These are phyloP conservation scores for Tolypocladium amazonense DNA, from an alignment of 2,329 filamentous ascomycete species.

Conservation along the genomic window DNA sequence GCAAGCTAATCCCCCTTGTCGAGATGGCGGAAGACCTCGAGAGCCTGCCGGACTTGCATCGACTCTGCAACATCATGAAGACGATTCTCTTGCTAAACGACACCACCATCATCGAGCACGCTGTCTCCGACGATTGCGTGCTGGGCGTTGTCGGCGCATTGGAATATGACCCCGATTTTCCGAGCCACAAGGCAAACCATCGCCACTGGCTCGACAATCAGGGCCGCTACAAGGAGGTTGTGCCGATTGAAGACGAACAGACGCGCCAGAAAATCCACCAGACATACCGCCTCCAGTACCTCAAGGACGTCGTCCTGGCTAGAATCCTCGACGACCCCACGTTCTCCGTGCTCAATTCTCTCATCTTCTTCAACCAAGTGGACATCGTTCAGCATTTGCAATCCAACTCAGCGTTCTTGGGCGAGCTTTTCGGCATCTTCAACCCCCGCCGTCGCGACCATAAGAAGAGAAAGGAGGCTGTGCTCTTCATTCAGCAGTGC, in stretches of 20 bases:
- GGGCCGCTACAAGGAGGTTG: conserved; percentile 91
- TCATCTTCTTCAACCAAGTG: conserved; percentile 98
- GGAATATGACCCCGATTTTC: conserved; percentile 97
- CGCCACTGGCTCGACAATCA: conserved; percentile 83
- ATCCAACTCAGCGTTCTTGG: conserved; percentile 64
- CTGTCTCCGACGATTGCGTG: conserved; percentile 81
- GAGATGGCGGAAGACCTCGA: conserved; percentile 86
- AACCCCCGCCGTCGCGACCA: conserved; percentile 50
- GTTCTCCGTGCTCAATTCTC: conserved; percentile 91
- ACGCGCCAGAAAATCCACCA: conserved; percentile 90
- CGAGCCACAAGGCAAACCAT: conserved; percentile 94
- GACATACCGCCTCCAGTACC: conserved; percentile 89
- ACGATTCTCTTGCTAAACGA: conserved; percentile 90
- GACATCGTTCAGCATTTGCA: conserved; percentile 96
- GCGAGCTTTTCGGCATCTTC: conserved; percentile 83
- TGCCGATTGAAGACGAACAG: conserved; percentile 72
- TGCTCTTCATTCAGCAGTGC: conserved; percentile 94
- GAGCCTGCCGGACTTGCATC: conserved; percentile 74
- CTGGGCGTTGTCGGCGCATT: conserved; percentile 89
- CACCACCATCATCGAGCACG: conserved; percentile 84
- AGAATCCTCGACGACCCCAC: conserved; percentile 95
- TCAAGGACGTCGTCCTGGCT: conserved; percentile 96
- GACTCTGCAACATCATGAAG: conserved; percentile 97
- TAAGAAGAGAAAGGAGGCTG: conserved; percentile 81
- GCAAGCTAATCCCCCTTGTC: conserved; percentile 76